phyloP scores from a whole-genome alignment of 495 filamentous ascomycete species.

The Zalerion maritima region DNA sequence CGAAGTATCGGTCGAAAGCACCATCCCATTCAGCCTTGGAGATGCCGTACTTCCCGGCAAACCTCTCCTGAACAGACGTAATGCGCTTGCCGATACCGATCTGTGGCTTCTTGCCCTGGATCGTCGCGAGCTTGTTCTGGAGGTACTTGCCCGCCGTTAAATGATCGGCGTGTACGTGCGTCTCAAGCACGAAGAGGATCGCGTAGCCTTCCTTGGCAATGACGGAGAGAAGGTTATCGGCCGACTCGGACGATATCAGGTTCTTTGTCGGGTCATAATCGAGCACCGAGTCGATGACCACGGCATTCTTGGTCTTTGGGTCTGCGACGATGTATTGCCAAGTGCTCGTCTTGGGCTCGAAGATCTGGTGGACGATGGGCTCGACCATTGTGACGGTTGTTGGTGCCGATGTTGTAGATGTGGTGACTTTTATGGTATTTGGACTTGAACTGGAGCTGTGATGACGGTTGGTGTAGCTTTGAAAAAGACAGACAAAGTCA shows the following conservation, averaged over 20 bases:
- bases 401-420: conserved; percentile 13
- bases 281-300: conserved; percentile 46
- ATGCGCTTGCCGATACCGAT: conserved; percentile 44
- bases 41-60: conserved; percentile 35
- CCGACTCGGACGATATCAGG: conserved; percentile 29
- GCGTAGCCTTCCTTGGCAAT: conserved; percentile 29
- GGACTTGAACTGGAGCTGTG: conserved; percentile 8
- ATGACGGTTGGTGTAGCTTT: conserved; percentile 2
- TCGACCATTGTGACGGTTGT: no score
- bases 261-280: conserved; percentile 37
- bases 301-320: conserved; percentile 27
- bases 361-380: conserved; percentile 28
- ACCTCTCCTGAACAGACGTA: conserved; percentile 31
- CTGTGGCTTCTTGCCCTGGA: conserved; percentile 15
- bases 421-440: no score
- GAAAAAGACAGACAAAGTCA: no score
- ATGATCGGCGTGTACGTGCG: conserved; percentile 49
- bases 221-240: conserved; percentile 31
- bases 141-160: conserved; percentile 43
- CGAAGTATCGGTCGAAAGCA: conserved; percentile 37
- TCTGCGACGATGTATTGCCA: conserved; percentile 50
- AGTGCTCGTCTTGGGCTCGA: conserved; percentile 33
- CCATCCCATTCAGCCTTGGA: conserved; percentile 19
- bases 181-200: conserved; percentile 38
- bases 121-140: conserved; percentile 22